phyloP scores from a whole-genome alignment of 345 rosid genomes.

The Clarkia xantiana region DNA sequence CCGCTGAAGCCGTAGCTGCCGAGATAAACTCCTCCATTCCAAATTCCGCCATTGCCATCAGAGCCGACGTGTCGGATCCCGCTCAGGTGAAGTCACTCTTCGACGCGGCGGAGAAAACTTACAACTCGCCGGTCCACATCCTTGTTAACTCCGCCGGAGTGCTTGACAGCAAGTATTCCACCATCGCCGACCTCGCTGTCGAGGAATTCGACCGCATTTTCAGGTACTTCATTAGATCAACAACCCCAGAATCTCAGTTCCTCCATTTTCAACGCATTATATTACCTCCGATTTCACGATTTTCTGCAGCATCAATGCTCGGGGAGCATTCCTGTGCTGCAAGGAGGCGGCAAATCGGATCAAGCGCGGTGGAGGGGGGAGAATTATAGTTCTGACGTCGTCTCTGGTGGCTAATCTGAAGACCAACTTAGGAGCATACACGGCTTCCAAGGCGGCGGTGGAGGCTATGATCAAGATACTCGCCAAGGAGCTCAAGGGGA shows the following conservation, averaged over 20 bases:
- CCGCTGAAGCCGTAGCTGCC: slow-evolving; percentile 11
- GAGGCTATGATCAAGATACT: slow-evolving; percentile 10
- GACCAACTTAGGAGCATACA: slow-evolving; percentile 3
- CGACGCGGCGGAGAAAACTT: slow-evolving; percentile 20
- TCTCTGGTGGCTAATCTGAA: slow-evolving; percentile 4
- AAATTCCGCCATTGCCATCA: slow-evolving; percentile 11
- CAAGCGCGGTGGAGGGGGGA: slow-evolving; percentile 11
- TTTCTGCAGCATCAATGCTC: slow-evolving; percentile 3
- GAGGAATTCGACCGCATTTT: slow-evolving; percentile 24
- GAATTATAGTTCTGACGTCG: slow-evolving; percentile 9
- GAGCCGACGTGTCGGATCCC: slow-evolving; percentile 20
- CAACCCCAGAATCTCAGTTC: not conserved
- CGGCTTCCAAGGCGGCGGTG: slow-evolving; percentile 11
- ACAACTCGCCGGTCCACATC: slow-evolving; percentile 18
- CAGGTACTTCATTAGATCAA: slow-evolving; percentile 8
- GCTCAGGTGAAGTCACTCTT: slow-evolving; percentile 23
- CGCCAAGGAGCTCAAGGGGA: slow-evolving; percentile 17
- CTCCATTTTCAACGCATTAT: not conserved
- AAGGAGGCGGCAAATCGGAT: slow-evolving; percentile 9
- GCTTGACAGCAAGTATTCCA: slow-evolving; percentile 13
- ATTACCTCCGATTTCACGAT: not conserved
- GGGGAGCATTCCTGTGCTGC: slow-evolving; percentile 13
- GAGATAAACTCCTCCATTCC: slow-evolving; percentile 14
- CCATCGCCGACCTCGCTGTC: slow-evolving; percentile 18
- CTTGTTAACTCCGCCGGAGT: slow-evolving; percentile 29